Evolutionary conservation across 2,329 filamentous ascomycete species (phyloP).

Genomic region (Phaeomoniella chlamydospora): DNA sequence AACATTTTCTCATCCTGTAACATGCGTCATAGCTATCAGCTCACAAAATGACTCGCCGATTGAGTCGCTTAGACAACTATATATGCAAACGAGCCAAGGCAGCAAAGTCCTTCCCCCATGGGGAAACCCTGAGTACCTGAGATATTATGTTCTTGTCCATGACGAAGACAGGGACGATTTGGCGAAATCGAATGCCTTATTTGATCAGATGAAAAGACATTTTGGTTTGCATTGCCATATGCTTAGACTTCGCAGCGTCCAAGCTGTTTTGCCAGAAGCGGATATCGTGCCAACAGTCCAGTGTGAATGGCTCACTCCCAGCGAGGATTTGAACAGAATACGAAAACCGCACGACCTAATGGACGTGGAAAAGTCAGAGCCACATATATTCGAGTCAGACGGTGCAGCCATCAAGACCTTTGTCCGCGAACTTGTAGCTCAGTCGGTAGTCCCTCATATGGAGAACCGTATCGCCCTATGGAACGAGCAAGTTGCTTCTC

Average conservation of each 20-base stretch:
- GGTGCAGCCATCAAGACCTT: slow-evolving; percentile 77
- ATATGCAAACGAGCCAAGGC: slow-evolving; percentile 69
- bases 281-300: slow-evolving; percentile 69
- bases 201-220: slow-evolving; percentile 99
- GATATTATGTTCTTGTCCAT: slow-evolving; percentile 93
- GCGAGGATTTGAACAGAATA: slow-evolving; percentile 69
- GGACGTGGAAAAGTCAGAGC: slow-evolving; percentile 54
- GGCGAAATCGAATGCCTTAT: slow-evolving; percentile 71
- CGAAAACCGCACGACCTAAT: slow-evolving; percentile 38
- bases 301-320: slow-evolving; percentile 78
- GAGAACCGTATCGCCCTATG: slow-evolving; percentile 79
- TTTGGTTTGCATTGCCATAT: slow-evolving; percentile 92
- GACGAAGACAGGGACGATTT: slow-evolving; percentile 95
- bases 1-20: slow-evolving; percentile 87
- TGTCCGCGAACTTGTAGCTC: slow-evolving; percentile 85
- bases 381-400: slow-evolving; percentile 85
- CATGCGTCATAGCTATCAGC: slow-evolving; percentile 87
- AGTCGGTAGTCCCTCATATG: slow-evolving; percentile 93
- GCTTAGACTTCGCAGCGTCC: slow-evolving; percentile 66
- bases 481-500: slow-evolving; percentile 95
- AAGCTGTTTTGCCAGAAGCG: slow-evolving; percentile 73
- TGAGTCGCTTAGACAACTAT: slow-evolving; percentile 71
- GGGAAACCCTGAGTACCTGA: slow-evolving; percentile 81
- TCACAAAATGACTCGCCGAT: slow-evolving; percentile 74
- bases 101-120: slow-evolving; percentile 62